Evolutionary conservation across 208 protist species (phyloP).

Genomic region (Trypanosomatidae sp.): DNA sequence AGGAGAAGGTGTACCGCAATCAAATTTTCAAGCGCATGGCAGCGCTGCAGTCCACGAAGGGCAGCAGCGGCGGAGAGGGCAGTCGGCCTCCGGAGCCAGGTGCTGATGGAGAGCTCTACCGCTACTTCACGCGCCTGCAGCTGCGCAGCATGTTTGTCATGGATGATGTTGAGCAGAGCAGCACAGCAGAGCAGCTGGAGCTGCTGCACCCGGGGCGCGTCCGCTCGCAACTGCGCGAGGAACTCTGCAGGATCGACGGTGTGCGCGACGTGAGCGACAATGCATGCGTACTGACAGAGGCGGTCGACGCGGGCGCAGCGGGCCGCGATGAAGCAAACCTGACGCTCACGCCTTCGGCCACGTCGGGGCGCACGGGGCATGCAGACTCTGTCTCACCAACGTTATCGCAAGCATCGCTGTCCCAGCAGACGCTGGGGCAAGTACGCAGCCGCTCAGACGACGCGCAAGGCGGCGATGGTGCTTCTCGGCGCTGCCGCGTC

Average conservation of each 20-base stretch:
- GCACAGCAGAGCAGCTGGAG: conserved; percentile 72
- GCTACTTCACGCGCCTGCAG: conserved; percentile 86
- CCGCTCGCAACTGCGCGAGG: conserved; percentile 11
- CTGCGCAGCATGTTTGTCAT: conserved; percentile 82
- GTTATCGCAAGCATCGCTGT: background rate
- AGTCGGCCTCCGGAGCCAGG: background rate
- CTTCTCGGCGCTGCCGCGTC: background rate
- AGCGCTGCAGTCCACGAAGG: conserved; percentile 41
- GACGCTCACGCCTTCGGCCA: background rate
- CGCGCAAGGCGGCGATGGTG: background rate
- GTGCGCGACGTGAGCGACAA: conserved; percentile 79
- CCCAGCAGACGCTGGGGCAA: conserved; percentile 4
- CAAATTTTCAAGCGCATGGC: conserved; percentile 96
- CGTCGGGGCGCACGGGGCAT: background rate
- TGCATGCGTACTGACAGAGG: conserved; percentile 50
- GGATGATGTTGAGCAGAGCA: conserved; percentile 42
- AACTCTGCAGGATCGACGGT: conserved; percentile 22
- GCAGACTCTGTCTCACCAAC: background rate
- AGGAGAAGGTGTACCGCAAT: conserved; percentile 98
- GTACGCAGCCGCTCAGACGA: conserved; percentile 4
- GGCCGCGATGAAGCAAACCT: background rate
- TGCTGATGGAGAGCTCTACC: conserved; percentile 33
- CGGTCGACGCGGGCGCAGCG: conserved; percentile 22
- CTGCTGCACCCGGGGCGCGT: conserved; percentile 54
- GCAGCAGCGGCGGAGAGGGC: background rate